Base-by-base conservation (phyloP, 2,329 filamentous ascomycete species). In the Aspergillus eucalypticola region DNA sequence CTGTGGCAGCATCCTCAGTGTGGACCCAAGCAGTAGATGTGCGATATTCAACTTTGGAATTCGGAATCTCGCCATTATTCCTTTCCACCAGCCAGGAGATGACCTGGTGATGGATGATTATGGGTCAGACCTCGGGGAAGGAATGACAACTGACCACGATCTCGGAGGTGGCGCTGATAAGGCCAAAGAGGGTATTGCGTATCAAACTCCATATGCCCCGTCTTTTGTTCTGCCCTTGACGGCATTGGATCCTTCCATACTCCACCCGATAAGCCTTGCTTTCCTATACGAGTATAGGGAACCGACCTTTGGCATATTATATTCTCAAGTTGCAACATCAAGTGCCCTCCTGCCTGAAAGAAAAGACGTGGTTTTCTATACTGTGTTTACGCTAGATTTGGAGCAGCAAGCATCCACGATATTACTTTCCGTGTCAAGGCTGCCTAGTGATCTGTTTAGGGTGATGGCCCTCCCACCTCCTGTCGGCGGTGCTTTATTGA, bases 251-350 rank as follows among this genome's bases (percentile, higher is more conserved):
- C 90, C 93, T 64, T 87, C 86, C 64, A 84, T 99, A 67, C 87
- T 94, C 61, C 90, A 96, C 76, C 92, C 94, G 52, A 88, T 97
- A 71, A 91, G 96, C 73, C 86, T 99, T 71, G 89, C 91, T 58
- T 99, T 99, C 76, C 81, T 99, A 66, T 87, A 98, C 83, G 94
- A 98, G 79, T 99, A 99, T 77, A 89, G 95, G 75, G 95, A 98
- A 77, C 94, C 95, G 11, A 99, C 95, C 0, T 96, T 99, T 79
- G 95, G 94, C 59, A 93, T 99, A 62, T 82, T 99, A 44, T 95
- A 92, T 50, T 91, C 93, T 1, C 88, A 87, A 55, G 81, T 86
- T 64, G 83, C 88, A 38, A 86, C 89, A 13, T 93, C 92, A n/a
- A 83, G 84, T 58, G 88, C 91, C 3, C 81, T 98, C 56, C 77